These are phyloP conservation scores for Diaporthe capsici DNA, from an alignment of 2,329 filamentous ascomycete genomes.

Conservation along the genomic window DNA sequence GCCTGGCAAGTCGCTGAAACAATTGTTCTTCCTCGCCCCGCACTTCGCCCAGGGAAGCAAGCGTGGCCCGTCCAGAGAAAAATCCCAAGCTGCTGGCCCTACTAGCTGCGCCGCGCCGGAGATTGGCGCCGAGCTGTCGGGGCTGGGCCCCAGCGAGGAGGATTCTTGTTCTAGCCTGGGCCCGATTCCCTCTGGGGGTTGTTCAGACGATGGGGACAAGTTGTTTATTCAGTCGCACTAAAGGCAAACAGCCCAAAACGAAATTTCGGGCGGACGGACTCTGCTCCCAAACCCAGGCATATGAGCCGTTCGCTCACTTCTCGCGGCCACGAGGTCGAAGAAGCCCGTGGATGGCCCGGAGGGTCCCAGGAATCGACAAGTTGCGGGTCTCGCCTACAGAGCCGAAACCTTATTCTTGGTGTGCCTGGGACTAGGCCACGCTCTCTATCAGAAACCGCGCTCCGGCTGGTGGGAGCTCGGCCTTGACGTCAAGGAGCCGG, in stretches of 20 bases:
- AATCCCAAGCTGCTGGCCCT: constrained; percentile 13
- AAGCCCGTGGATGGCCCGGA: neutral
- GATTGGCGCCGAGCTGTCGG: constrained; percentile 25
- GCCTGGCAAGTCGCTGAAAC: constrained; percentile 32
- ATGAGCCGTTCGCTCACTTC: neutral
- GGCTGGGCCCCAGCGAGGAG: neutral
- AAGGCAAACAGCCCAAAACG: neutral
- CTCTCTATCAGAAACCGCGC: constrained; percentile 18
- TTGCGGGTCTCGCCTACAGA: constrained; percentile 24
- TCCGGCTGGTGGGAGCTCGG: constrained; percentile 18
- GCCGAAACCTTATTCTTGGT: constrained; percentile 26
- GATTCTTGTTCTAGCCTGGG: constrained; percentile 28
- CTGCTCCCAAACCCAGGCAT: neutral
- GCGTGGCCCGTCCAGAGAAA: neutral
- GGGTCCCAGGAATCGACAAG: constrained; percentile 6
- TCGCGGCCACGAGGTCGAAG: neutral
- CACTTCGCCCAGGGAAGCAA: constrained; percentile 13
- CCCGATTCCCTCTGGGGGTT: neutral
- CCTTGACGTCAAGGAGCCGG: constrained; percentile 1
- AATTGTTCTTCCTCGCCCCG: constrained; percentile 28
- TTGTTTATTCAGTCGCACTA: neutral
- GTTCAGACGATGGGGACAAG: neutral
- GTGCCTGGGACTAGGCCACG: neutral
- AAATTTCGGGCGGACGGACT: neutral
- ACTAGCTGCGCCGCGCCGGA: constrained; percentile 17